Evolutionary conservation across 768 basidiomycete genomes (phyloP), one percentile per base, ranked within the genome.

Genomic region (Calocybe gangraenosa): DNA sequence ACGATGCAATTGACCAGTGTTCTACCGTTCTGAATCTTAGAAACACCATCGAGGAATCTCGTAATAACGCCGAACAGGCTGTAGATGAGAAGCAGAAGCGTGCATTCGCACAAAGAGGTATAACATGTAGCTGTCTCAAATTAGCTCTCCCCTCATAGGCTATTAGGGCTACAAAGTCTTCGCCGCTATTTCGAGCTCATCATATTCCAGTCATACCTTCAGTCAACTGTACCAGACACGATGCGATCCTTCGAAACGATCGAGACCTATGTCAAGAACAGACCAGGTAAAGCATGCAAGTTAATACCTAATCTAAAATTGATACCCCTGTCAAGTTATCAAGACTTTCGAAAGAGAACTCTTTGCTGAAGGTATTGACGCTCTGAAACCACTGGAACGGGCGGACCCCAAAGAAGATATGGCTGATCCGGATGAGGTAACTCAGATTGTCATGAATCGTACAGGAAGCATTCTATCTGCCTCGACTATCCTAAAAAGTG

Each of bases 321-420:
- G 7, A 38, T 25, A 23, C n/a, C 21, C 23, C n/a, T 21, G 11
- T 20, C 18, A 46, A 88, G 95, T 98, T 11, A 92, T 98, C 67
- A 87, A 86, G 61, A 99, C 96, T 0, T 94, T 98, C 48, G 83
- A 93, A 67, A 92, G 89, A 48, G 96, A 98, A 50, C 74, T 99
- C 36, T 65, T 82, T 34, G 75, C 74, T 14, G 86, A 92, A n/a
- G 84, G 84, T 3, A 62, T 89, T 39, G 75, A 87, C 47, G 84
- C 86, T 0, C 64, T 99, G 42, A 86, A 84, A 47, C 94, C 93
- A 2, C 71, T 98, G 7, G 84, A 87, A 52, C 77, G 87, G 15
- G 78, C 82, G 18, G 79, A 84, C 36, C 62, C 76, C 1, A 69
- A 76, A 33, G 77, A 84, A 40, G 84, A 82, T 17, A 74, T 86